Evolutionary conservation across 441 rosid species (phyloP), one percentile per base, ranked within the genome.

Genomic region (Aquilaria agallochum): DNA sequence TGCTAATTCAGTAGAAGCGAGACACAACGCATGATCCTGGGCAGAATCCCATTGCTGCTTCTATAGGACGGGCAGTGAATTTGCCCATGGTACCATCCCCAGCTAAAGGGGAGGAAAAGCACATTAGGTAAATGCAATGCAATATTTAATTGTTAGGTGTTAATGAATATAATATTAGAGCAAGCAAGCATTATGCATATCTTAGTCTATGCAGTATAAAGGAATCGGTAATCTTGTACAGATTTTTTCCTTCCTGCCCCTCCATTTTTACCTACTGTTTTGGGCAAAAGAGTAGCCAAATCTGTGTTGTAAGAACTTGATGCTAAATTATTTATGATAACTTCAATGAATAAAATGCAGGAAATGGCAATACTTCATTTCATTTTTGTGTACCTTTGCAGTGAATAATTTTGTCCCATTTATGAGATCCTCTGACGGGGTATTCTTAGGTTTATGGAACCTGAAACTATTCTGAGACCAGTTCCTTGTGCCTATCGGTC

Each of bases 301-400:
- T 59, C 27, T 55, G 14, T 65, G 56, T 53, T 71, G 81, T 67
- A 79, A 76, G 67, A 73, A 69, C 60, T 40, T 58, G 40, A 58
- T 49, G 31, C 53, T 34, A 30, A 33, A 42, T 72, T 68, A 53
- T 63, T 69, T n/a, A 49, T 6, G 32, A 20, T 40, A 52, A 53
- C 33, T 2, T 53, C 44, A 45, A 5, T 50, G 50, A 71, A 68
- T 74, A 71, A 74, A 74, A 56, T 60, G n/a, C n/a, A 34, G 32
- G 15, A 61, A 46, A 62, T 15, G 13, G 52, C 2, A 33, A 34
- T 63, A 2, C 15, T 14, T 5, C 46, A 34, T 13, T 2, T 47
- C 31, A 27, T 12, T 36, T 34, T 1, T 36, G 1, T 20, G 12
- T 31, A 10, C 34, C 6, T 55, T 31, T 36, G 7, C 32, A 5